Percentiles rank a stretch among this genome's conserved stretches.
These are phyloP conservation scores for Yamadazyma dushanensis DNA, from an alignment of 1,139 yeast species.

Conservation along the genomic window DNA sequence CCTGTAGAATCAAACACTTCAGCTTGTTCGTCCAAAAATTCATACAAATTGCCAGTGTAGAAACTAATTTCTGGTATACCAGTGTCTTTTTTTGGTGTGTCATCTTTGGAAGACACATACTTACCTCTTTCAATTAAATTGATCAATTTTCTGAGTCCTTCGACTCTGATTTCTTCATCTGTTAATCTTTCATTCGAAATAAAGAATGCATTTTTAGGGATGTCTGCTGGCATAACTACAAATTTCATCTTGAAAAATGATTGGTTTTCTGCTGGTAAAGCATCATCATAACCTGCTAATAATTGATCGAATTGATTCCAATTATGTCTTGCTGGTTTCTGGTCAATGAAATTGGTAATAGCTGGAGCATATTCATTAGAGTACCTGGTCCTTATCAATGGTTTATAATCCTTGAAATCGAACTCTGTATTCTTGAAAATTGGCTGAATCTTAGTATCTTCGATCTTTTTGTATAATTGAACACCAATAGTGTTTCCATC, in stretches of 20 bases:
- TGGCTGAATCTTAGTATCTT: constrained; percentile 11
- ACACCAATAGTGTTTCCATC: constrained; percentile 76
- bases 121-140: constrained; percentile 63
- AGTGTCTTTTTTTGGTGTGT: constrained; percentile 53
- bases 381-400: constrained; percentile 75
- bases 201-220: constrained; percentile 56
- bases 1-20: constrained; percentile 38
- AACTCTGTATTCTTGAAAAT: constrained; percentile 23
- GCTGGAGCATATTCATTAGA: constrained; percentile 67
- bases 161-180: constrained; percentile 83
- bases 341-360: constrained; percentile 55
- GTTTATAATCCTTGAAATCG: constrained; percentile 36
- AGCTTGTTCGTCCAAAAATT: constrained; percentile 50
- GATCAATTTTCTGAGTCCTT: constrained; percentile 78
- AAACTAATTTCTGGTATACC: constrained; percentile 74
- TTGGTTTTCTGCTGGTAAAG: constrained; percentile 54
- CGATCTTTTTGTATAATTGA: constrained; percentile 57
- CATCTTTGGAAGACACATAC: constrained; percentile 23
- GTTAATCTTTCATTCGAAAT: constrained; percentile 61
- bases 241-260: constrained; percentile 73
- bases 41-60: constrained; percentile 82
- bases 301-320: constrained; percentile 94
- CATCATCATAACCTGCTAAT: constrained; percentile 86
- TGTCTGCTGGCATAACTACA: constrained; percentile 75
- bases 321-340: constrained; percentile 57